These are phyloP conservation scores for Pyrenula massariospora DNA, from an alignment of 495 filamentous ascomycete genomes.

Conservation along the genomic window DNA sequence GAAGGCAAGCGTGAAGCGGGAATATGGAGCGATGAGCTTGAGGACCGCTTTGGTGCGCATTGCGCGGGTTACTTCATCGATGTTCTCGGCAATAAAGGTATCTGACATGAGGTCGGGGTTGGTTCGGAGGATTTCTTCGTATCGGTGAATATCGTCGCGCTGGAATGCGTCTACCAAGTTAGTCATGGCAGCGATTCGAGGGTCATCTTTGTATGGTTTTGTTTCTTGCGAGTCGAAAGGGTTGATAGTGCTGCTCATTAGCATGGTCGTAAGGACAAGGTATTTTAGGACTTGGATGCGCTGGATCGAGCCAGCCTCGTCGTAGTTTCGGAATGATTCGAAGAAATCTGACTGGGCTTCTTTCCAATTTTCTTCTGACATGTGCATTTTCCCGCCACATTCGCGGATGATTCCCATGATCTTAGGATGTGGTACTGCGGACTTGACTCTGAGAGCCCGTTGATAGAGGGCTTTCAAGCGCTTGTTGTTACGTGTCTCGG, in stretches of 20 bases:
- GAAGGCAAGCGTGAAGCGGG: slow-evolving; percentile 75
- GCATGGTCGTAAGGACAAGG: slow-evolving; percentile 89
- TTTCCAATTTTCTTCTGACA: slow-evolving; percentile 99
- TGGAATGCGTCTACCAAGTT: slow-evolving; percentile 95
- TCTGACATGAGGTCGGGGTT: slow-evolving; percentile 85
- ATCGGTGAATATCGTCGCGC: slow-evolving; percentile 83
- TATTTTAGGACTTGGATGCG: slow-evolving; percentile 98
- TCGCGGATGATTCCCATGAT: slow-evolving; percentile 99
- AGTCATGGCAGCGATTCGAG: slow-evolving; percentile 92
- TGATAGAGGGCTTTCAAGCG: slow-evolving; percentile 89
- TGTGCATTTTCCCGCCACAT: slow-evolving; percentile 99
- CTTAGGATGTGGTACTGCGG: slow-evolving; percentile 93
- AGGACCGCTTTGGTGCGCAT: slow-evolving; percentile 93
- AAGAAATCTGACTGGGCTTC: slow-evolving; percentile 96
- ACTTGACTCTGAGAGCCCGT: slow-evolving; percentile 77
- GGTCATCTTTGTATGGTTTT: slow-evolving; percentile 96
- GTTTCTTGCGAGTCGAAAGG: slow-evolving; percentile 98
- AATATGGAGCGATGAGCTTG: slow-evolving; percentile 91
- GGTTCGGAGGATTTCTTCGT: slow-evolving; percentile 75
- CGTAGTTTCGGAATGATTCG: slow-evolving; percentile 97
- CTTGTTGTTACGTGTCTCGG: slow-evolving; percentile 94
- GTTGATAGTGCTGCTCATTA: slow-evolving; percentile 99
- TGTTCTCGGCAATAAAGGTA: slow-evolving; percentile 96
- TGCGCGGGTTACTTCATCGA: slow-evolving; percentile 96
- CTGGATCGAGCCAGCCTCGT: slow-evolving; percentile 91